Evolutionary conservation across 768 basidiomycete species (phyloP).

Genomic region (Chalciporus sphaerocephalus): DNA sequence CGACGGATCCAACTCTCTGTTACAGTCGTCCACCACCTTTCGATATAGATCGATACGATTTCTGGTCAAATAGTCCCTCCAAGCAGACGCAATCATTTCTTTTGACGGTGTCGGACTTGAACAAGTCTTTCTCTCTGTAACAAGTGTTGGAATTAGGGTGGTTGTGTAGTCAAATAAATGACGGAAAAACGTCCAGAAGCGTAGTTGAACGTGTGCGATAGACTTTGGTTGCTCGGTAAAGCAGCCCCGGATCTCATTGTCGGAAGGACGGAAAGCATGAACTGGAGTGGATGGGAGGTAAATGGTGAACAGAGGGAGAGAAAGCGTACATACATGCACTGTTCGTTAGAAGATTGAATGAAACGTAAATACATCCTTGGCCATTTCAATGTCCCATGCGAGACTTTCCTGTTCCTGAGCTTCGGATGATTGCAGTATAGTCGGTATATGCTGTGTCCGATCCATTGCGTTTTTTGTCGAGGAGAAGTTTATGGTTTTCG

Average conservation of each 20-base stretch:
- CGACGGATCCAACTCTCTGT: neutral
- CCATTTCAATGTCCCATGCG: slow-evolving; percentile 7
- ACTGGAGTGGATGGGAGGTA: neutral
- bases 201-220: neutral
- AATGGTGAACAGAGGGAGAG: neutral
- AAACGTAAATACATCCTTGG: slow-evolving; percentile 7
- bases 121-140: neutral
- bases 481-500: neutral
- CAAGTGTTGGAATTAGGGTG: neutral
- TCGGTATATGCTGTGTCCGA: neutral
- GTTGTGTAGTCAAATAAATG: neutral
- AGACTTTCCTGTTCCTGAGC: slow-evolving; percentile 5
- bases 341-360: neutral
- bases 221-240: neutral
- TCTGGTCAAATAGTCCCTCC: neutral
- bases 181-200: neutral
- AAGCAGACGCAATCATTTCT: neutral
- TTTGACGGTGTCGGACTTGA: neutral
- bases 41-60: neutral
- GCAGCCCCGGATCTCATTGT: neutral
- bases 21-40: neutral
- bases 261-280: neutral
- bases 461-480: neutral
- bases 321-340: neutral
- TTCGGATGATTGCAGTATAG: neutral